Base-by-base conservation (phyloP, 2,329 filamentous ascomycete genomes). In the Ophiostoma novo-ulmi region DNA sequence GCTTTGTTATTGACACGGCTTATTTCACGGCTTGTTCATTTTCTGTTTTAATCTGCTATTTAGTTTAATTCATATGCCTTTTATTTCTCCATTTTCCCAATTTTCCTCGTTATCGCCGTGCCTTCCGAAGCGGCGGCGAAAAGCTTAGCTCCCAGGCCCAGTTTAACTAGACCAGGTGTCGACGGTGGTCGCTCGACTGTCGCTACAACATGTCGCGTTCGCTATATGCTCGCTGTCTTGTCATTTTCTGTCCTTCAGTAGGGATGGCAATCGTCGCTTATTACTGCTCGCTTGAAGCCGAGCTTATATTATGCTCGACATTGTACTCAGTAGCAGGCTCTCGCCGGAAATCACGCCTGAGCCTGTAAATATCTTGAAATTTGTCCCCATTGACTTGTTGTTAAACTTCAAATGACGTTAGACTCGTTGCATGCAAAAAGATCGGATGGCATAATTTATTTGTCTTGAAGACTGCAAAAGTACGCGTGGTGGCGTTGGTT, bases 31-130 rank as follows among this genome's bases (percentile, higher is more conserved):
- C 38, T 36, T 64, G 6, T 36, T 64, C 22, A 39, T 65, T 65
- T 64, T 1, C 4, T 10, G 7, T n/a, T 36, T 64, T 36, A 39
- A 13, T 22, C 20, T 65, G 36, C 20, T 22, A 65, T 39, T 22
- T 39, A 13, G 3, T 65, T 65, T 41, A 41, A 26, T 65, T 5
- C 35, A 26, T 67, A 13, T 64, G 44, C 52, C n/a, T 41, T 39
- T 38, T 38, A 20, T 65, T 69, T 36, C 67, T 72, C 70, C 63
- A 44, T 69, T 67, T 70, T 52, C 36, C 22, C 44, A 61, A 31
- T 69, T 69, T 68, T 61, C 58, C 26, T 69, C n/a, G 69, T 74
- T 74, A 74, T 74, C 71, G 73, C 73, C 73, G 73, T 70, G 64
- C 61, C 61, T 73, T 74, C 73, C 73, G 73, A 63, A 44, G 66